A percentile compares a stretch with the other conserved stretches of the same genome.
These are phyloP conservation scores for Actinomortierella ambigua DNA, from an alignment of 371 early-diverging fungal genomes.

Conservation along the genomic window DNA sequence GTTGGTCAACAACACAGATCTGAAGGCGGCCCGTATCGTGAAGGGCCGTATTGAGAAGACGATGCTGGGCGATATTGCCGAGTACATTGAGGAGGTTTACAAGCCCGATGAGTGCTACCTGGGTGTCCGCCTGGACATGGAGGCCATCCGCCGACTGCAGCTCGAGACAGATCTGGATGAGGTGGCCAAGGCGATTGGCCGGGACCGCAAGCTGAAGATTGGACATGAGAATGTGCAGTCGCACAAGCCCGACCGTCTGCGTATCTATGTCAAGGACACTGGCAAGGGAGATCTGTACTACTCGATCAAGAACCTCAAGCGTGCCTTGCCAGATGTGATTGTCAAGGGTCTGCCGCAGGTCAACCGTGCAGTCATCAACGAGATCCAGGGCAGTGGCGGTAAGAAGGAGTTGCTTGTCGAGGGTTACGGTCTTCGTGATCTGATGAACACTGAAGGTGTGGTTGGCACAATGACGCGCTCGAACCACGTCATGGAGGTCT, in stretches of 20 bases:
- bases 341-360: constrained; percentile 86
- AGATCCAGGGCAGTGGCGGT: constrained; percentile 63
- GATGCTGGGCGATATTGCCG: constrained; percentile 85
- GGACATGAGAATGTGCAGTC: constrained; percentile 72
- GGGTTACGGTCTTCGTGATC: constrained; percentile 93
- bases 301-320: constrained; percentile 82
- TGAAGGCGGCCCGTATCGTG: constrained; percentile 89
- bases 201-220: constrained; percentile 87
- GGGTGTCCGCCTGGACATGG: constrained; percentile 80
- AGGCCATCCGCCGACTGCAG: constrained; percentile 70
- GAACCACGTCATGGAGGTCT: constrained; percentile 96
- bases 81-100: constrained; percentile 92
- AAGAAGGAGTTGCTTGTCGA: constrained; percentile 84
- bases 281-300: constrained; percentile 71
- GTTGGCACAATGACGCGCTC: constrained; percentile 82
- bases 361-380: constrained; percentile 88
- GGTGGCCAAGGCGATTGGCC: constrained; percentile 80
- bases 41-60: constrained; percentile 96
- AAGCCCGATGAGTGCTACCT: constrained; percentile 77
- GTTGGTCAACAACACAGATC: constrained; percentile 69
- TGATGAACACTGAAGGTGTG: constrained; percentile 88
- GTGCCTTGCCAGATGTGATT: constrained; percentile 82
- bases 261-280: constrained; percentile 73
- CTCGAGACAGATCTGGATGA: constrained; percentile 82
- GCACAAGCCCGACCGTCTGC: constrained; percentile 74